phyloP scores from a whole-genome alignment of 192 early-diverging fungal genomes.

The Pilaira anomala region DNA sequence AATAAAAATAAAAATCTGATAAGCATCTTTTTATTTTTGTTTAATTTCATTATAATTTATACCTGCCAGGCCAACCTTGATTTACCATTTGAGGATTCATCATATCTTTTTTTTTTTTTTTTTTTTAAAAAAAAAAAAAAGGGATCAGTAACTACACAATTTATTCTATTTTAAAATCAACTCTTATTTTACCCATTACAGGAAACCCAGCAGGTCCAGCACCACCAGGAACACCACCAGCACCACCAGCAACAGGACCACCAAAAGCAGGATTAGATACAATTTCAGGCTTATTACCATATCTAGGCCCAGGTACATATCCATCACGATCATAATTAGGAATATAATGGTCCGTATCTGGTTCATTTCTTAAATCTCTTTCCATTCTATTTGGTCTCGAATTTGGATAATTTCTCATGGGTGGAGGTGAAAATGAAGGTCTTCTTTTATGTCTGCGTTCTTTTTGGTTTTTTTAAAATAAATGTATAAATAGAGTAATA shows the following conservation, averaged over 20 bases:
- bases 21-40: too few species aligned
- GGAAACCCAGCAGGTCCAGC: slow-evolving; percentile 4
- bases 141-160: not conserved
- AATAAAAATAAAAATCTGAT: not conserved
- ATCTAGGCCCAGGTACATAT: slow-evolving; percentile 57
- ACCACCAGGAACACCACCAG: slow-evolving; percentile 9
- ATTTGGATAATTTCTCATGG: not conserved
- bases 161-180: too few species aligned
- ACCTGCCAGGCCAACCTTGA: not conserved
- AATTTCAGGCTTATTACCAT: slow-evolving; percentile 39
- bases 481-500: not conserved
- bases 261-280: slow-evolving; percentile 18
- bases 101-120: too few species aligned
- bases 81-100: slow-evolving; percentile 6
- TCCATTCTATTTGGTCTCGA: not conserved
- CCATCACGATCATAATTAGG: slow-evolving; percentile 86
- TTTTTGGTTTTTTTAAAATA: not conserved
- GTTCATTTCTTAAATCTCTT: slow-evolving; percentile 7
- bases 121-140: not conserved
- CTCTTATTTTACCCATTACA: slow-evolving; percentile 21
- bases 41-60: too few species aligned
- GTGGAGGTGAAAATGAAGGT: slow-evolving; percentile 18
- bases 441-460: slow-evolving; percentile 16
- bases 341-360: slow-evolving; percentile 61
- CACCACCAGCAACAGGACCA: slow-evolving; percentile 15